Evolutionary conservation across 1,284 basidiomycete genomes (phyloP), one percentile per base, ranked within the genome.

Genomic region (Cutaneotrichosporon arboriforme): DNA sequence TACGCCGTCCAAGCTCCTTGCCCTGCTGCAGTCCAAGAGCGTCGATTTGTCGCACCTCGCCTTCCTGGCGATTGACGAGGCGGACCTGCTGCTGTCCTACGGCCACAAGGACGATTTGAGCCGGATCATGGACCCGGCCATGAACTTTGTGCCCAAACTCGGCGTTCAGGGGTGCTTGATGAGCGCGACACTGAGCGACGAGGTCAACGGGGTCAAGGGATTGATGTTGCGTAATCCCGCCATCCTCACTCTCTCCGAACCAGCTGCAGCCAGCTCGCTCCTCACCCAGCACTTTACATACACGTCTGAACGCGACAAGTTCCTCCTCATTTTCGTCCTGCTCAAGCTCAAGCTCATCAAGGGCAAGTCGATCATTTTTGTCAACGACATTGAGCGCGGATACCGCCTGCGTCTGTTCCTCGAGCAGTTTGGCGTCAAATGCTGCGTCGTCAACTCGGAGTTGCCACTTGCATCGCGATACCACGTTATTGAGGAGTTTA

Each of bases 401-500:
- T 97, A 97, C 72, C 86, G 92, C 51, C 78, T 97, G 57, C 96
- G 97, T 74, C 82, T 99, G 23, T 99, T 98, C 77, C 79, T 99
- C 49, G 96, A 98, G 70, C 93, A 97, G 74, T 98, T 97, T 66
- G 94, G 90, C 0, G 88, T 98, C 71, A 91, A 92, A 73, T 88
- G 87, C 60, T 97, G 93, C 64, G 93, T 99, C 1, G 81, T 99
- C 37, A 97, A 99, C 68, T 90, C 90, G 15, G 96, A 98, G 75
- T 77, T 99, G 44, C 96, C 96, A 0, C 77, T 97, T 54, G 97
- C 97, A 67, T 94, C 90, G 21, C 81, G 92, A 83, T 97, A 94
- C 69, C 96, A 98, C 69, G 88, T 89, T 5, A 94, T 99, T 2
- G 92, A 99, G 67, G 94, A 97, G 76, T 99, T 99, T 72, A 97